Evolutionary conservation across 257 asterid species (phyloP).

Genomic region (Nicotiana tabacum): DNA sequence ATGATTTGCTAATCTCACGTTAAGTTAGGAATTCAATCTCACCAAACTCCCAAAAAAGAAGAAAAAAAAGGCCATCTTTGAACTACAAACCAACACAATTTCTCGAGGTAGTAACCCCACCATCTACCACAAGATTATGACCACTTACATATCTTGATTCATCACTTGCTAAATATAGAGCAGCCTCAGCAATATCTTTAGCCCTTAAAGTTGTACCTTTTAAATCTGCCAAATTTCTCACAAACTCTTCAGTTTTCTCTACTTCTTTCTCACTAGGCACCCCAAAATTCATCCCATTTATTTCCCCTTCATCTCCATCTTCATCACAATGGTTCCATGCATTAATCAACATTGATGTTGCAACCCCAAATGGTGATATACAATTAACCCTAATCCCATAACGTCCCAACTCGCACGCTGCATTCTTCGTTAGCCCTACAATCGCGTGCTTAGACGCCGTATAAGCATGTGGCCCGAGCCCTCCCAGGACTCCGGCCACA

Average conservation of each 20-base stretch:
- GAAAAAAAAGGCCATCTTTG: not conserved
- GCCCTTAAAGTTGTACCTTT: constrained; percentile 42
- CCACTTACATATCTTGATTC: constrained; percentile 64
- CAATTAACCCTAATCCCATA: constrained; percentile 76
- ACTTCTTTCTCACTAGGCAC: constrained; percentile 30
- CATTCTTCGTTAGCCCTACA: constrained; percentile 66
- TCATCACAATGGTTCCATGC: constrained; percentile 50
- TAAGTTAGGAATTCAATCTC: not conserved
- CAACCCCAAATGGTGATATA: constrained; percentile 89
- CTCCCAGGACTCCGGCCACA: constrained; percentile 69
- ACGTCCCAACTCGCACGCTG: constrained; percentile 70
- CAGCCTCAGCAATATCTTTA: constrained; percentile 56
- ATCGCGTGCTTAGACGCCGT: constrained; percentile 88
- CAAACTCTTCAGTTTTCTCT: constrained; percentile 68
- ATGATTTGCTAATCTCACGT: not conserved
- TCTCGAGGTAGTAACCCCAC: constrained; percentile 50
- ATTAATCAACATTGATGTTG: constrained; percentile 70
- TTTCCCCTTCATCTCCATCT: constrained; percentile 13
- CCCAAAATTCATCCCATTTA: not conserved
- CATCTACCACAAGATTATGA: constrained; percentile 62
- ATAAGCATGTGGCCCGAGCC: constrained; percentile 77
- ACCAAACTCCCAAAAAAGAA: not conserved
- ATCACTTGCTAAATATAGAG: constrained; percentile 48
- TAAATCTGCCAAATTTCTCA: constrained; percentile 39
- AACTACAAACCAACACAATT: constrained; percentile 45